These are phyloP conservation scores for Terfezia boudieri DNA, from an alignment of 495 filamentous ascomycete genomes.

Conservation along the genomic window DNA sequence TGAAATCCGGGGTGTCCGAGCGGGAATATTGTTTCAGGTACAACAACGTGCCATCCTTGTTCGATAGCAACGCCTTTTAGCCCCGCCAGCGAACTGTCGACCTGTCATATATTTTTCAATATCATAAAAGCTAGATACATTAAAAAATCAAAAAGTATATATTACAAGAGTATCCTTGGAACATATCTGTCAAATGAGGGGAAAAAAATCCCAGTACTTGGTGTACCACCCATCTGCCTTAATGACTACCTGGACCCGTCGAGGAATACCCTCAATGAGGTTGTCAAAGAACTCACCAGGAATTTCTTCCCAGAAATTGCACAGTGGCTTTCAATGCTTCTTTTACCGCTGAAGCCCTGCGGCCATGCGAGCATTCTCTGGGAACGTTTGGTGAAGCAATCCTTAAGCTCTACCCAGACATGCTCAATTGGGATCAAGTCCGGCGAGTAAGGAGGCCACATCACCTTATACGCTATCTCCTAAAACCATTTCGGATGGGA, in stretches of 20 bases:
- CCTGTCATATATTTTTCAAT: too few relatives aligned
- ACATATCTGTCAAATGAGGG: too few relatives aligned
- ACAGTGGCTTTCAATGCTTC: not conserved
- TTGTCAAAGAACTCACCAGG: conserved; percentile 3
- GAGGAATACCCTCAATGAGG: conserved; percentile 3
- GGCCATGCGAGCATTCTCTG: not conserved
- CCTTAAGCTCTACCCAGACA: not conserved
- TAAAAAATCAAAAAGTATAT: too few relatives aligned
- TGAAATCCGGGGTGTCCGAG: too few relatives aligned
- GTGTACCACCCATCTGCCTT: conserved; percentile 6
- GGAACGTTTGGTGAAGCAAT: not conserved
- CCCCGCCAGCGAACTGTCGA: too few relatives aligned
- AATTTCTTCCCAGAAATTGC: conserved; percentile 2
- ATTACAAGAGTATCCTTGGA: too few relatives aligned
- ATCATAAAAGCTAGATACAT: too few relatives aligned
- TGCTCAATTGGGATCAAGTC: conserved; percentile 11
- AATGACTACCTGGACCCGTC: not conserved
- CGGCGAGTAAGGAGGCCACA: conserved; percentile 4
- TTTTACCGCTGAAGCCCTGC: not conserved
- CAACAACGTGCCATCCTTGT: too few relatives aligned
- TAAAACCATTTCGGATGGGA: not conserved
- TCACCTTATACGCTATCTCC: not conserved
- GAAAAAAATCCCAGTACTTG: too few relatives aligned
- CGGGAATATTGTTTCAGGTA: too few relatives aligned
- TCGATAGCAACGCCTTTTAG: too few relatives aligned